These are phyloP conservation scores for Solidago caesia DNA, from an alignment of 129 eudicot species.

Conservation along the genomic window DNA sequence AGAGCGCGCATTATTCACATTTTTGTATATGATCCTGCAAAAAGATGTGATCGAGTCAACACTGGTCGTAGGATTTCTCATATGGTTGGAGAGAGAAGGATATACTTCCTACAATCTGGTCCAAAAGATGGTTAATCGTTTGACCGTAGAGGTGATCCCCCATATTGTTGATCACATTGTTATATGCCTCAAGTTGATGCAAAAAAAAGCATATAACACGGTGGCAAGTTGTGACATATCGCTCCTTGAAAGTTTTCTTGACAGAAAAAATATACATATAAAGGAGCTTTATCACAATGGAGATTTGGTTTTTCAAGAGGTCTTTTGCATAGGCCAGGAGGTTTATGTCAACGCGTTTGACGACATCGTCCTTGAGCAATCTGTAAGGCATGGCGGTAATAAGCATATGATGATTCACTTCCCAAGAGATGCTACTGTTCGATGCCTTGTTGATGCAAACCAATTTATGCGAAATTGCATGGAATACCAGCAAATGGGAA, in stretches of 20 bases:
- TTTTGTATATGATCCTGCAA: slow-evolving; percentile 15
- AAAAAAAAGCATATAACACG: not conserved
- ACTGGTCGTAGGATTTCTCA: slow-evolving; percentile 36
- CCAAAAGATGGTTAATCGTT: slow-evolving; percentile 9
- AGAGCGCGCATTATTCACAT: slow-evolving; percentile 38
- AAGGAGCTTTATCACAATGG: not conserved
- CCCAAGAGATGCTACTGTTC: too few relatives aligned
- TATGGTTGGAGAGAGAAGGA: slow-evolving; percentile 46
- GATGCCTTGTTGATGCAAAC: not conserved
- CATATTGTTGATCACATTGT: not conserved
- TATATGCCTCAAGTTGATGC: not conserved
- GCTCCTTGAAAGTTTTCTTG: not conserved
- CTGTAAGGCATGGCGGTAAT: not conserved
- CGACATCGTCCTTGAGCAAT: not conserved
- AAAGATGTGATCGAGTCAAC: slow-evolving; percentile 36
- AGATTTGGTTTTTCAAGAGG: not conserved
- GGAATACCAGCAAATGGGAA: too few relatives aligned
- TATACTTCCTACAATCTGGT: slow-evolving; percentile 6
- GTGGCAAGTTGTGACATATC: not conserved
- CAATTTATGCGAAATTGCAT: not conserved
- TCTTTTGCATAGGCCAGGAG: not conserved
- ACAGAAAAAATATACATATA: not conserved
- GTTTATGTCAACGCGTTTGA: not conserved
- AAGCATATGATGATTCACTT: not conserved
- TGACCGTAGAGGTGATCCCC: not conserved